Percentiles rank a stretch among this genome's conserved stretches.
These are phyloP conservation scores for Mycena kentingensis DNA, from an alignment of 768 basidiomycete species.

Conservation along the genomic window DNA sequence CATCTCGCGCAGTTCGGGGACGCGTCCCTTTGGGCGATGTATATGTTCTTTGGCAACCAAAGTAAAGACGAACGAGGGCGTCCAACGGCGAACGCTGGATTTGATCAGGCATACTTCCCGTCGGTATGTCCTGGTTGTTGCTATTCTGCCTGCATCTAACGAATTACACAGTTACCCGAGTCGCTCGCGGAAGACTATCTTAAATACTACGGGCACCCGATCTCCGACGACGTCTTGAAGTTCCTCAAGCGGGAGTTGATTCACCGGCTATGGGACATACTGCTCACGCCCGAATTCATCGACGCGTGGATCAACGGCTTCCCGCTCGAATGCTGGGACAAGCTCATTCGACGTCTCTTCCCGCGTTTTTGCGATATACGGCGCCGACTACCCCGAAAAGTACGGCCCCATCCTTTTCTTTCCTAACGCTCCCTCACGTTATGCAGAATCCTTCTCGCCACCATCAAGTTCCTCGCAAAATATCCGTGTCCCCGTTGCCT, in stretches of 20 bases:
- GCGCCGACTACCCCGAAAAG: background rate
- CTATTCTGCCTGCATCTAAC: background rate
- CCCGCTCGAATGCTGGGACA: background rate
- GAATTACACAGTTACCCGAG: background rate
- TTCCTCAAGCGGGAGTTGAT: background rate
- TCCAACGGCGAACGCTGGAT: background rate
- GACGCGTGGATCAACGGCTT: background rate
- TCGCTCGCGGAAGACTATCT: background rate
- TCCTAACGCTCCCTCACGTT: background rate
- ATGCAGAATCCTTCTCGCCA: constrained; percentile 18
- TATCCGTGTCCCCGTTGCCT: constrained; percentile 22
- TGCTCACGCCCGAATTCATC: background rate
- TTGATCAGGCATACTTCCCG: background rate
- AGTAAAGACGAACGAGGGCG: background rate
- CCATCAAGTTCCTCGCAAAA: constrained; percentile 12
- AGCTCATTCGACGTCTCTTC: background rate
- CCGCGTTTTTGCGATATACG: background rate
- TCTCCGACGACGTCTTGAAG: background rate
- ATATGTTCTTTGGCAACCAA: background rate
- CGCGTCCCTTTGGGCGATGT: constrained; percentile 19
- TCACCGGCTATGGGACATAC: background rate
- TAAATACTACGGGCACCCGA: background rate
- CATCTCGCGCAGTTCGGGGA: constrained; percentile 26
- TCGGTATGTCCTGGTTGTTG: background rate
- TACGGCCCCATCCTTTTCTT: background rate